Evolutionary conservation across 345 rosid genomes (phyloP), one percentile per base, ranked within the genome.

Genomic region (Salix brachista): DNA sequence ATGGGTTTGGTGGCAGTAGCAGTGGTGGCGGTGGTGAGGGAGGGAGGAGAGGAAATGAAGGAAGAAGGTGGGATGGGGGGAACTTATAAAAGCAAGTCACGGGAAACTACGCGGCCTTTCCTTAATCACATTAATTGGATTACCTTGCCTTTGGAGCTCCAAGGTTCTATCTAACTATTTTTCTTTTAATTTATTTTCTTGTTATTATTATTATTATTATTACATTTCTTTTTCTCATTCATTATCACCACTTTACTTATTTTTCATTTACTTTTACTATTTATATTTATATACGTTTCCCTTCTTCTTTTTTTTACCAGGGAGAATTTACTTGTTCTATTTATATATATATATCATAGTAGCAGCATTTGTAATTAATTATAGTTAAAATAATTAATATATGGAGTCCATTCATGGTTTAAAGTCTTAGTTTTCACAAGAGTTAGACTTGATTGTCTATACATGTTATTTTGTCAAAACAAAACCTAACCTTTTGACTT

Each of bases 101-200:
- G 86, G 83, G 83, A 70, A 75, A 80, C 83, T 82, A 84, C 84
- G 92, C 82, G 88, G 80, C 82, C 69, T 12, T 60, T 68, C 71
- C 75, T 70, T 61, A 56, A 42, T 83, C 86, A 65, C 85, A 72
- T 78, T 84, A 71, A 83, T 78, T 81, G 32, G 77, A n/a, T 72
- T 44, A 65, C 16, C 37, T 28, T 9, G 23, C 32, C 6, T 46
- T 46, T 70, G 9, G 25, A 58, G 7, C 69, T 19, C 28, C 41
- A 74, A 34, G 28, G 21, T 32, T 56, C 39, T 39, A 26, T 50
- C 23, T 42, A 5, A 71, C 41, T 9, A 30, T 58, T 12, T 23
- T n/a, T n/a, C 62, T 58, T 25, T 28, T 5, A 19, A 1, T 65
- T 28, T 17, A 72, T 13, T 41, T 65, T 42, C 48, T 16, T 50